Evolutionary conservation across 2,329 filamentous ascomycete species (phyloP), one percentile per base, ranked within the genome.

Genomic region (Didymella exigua): DNA sequence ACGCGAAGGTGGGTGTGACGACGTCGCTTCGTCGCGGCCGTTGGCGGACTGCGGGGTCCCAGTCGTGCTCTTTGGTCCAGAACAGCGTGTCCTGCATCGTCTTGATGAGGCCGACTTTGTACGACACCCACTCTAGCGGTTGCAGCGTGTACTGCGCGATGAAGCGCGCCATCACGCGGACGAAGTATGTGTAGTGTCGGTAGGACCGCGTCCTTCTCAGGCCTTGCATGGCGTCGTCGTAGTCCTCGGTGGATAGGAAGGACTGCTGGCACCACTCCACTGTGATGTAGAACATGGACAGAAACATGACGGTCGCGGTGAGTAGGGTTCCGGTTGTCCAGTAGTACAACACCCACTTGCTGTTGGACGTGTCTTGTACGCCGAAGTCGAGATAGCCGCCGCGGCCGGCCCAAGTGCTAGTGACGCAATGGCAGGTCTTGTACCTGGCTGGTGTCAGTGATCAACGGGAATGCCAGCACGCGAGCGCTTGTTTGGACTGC

Each of bases 351-450:
- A 75, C 68, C 58, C 66, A 67, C 1, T 43, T 36, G 14, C 58
- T 65, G 27, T 71, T 74, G 5, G 72, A 71, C 2, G 68, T 68
- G 33, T 72, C 66, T 21, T 66, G 63, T 9, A 68, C 56, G 6
- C 38, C 55, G 33, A 74, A 73, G 44, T 80, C 76, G 27, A 80
- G 68, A 47, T 80, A 81, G 11, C 79, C 77, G n/a, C 75, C 74
- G 4, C 54, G 64, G 2, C 63, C 58, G 0, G 61, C 72, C 74
- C 76, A 78, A 5, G 53, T 66, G 18, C 72, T 75, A 2, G 75
- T 71, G 40, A 76, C 69, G 60, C 79, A 81, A 14, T 70, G 54
- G 61, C 78, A 81, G 2, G 69, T 78, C 49, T 75, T 74, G 57
- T 76, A n/a, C n/a, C n/a, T n/a, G n/a, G n/a, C n/a, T n/a, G n/a